Base-by-base conservation (phyloP, 768 basidiomycete genomes). In the Termitomyces sp. region DNA sequence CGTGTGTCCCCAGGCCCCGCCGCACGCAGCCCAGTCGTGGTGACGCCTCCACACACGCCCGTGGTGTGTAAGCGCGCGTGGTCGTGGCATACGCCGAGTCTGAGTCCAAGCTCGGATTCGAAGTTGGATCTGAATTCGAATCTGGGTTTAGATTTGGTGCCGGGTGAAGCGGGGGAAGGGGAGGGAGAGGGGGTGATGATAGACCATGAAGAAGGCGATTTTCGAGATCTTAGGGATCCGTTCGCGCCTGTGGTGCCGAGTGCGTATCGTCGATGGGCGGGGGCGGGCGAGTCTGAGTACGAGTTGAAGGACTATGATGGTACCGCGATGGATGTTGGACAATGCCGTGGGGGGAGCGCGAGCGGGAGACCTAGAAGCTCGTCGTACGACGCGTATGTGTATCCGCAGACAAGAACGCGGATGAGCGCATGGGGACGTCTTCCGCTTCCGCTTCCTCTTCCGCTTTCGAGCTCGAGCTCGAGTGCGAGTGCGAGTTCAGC, bases 221-320 rank as follows among this genome's bases (percentile, higher is more conserved):
- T 40, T 13, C 54, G 36, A 33, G 59, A 63, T 20, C 48, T 63
- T 7, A 18, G 55, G 0, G 63, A 63, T 20, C 63, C 63, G 44
- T 63, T 63, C 12, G 58, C 62, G 15, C 48, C 52, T 4, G 46
- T 15, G 0, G 12, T 0, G 5, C 22, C 55, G 40, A 35, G 28
- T 16, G 40, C 42, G 12, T 32, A 40, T 42, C 11, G 18, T 3
- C 40, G 22, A 9, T 24, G 40, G 38, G 46, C 32, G 16, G 22
- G 38, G n/a, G 24, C 20, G 18, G 20, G 22, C 0, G 40, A 0
- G 22, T 22, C 40, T 0, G 28, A 44, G 42, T 4, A 28, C 28
- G 28, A 28, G 28, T 28, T 28, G 28, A 28, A 28, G 28, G n/a
- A n/a, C n/a, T n/a, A n/a, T n/a, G n/a, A n/a, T n/a, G n/a, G n/a